Evolutionary conservation across 2,329 filamentous ascomycete species (phyloP).

Genomic region (Aurifilum marmelostoma): DNA sequence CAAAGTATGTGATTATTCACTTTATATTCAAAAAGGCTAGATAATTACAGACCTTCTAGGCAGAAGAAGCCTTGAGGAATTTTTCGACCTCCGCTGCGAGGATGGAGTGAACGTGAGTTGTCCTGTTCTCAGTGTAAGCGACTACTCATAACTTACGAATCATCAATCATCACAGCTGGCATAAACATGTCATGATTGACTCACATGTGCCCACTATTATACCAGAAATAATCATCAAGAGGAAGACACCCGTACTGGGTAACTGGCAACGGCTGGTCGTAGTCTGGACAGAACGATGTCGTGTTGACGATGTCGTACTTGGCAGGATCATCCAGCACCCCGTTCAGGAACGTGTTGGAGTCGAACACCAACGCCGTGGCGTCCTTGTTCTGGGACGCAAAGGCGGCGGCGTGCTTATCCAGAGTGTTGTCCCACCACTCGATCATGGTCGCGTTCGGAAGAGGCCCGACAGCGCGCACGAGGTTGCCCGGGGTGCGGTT

Average conservation of each 20-base stretch:
- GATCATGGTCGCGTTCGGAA: conserved; percentile 51
- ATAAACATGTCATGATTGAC: background rate
- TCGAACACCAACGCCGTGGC: conserved; percentile 37
- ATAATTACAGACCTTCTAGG: background rate
- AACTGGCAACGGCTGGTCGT: conserved; percentile 32
- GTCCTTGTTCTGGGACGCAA: conserved; percentile 34
- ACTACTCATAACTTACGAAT: background rate
- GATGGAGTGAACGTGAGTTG: conserved; percentile 18
- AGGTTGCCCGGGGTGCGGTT: conserved; percentile 48
- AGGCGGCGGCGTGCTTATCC: conserved; percentile 37
- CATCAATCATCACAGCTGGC: background rate
- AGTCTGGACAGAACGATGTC: conserved; percentile 35
- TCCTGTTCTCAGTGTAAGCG: conserved; percentile 8
- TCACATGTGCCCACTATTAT: conserved; percentile 36
- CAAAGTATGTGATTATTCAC: background rate
- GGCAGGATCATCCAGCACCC: conserved; percentile 36
- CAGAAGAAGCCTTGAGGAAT: conserved; percentile 12
- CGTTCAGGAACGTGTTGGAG: conserved; percentile 38
- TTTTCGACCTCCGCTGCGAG: conserved; percentile 14
- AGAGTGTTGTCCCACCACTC: conserved; percentile 48
- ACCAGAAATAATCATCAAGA: conserved; percentile 39
- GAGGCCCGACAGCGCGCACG: conserved; percentile 35
- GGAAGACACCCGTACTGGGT: conserved; percentile 36
- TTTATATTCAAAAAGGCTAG: background rate
- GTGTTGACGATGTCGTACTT: conserved; percentile 37